phyloP scores from a whole-genome alignment of 2,329 filamentous ascomycete genomes.

The Pseudogymnoascus sp. region DNA sequence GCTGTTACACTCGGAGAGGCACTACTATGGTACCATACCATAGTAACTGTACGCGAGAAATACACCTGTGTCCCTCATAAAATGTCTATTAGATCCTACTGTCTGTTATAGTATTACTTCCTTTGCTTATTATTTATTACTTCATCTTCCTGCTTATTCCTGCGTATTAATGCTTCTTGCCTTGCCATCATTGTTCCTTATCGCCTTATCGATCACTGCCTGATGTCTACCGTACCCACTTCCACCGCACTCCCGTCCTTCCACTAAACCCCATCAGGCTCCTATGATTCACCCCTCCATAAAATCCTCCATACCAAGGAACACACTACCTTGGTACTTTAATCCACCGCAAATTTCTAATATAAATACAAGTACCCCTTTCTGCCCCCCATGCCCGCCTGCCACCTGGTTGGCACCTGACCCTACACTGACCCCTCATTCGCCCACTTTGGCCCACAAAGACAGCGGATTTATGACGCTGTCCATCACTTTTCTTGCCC shows the following conservation, averaged over 20 bases:
- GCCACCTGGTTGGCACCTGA: constrained; percentile 8
- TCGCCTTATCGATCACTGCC: neutral
- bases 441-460: neutral
- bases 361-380: neutral
- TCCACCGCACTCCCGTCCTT: neutral
- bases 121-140: neutral
- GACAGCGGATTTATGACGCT: neutral
- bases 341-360: neutral
- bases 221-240: constrained; percentile 6
- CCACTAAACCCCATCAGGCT: neutral
- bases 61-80: neutral
- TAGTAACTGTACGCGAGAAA: neutral
- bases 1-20: neutral
- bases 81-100: neutral
- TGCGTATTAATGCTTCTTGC: neutral
- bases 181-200: no score
- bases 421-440: constrained; percentile 3
- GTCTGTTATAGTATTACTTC: neutral
- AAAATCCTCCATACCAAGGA: neutral
- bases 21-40: neutral
- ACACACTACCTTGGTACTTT: neutral
- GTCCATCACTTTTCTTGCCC: neutral
- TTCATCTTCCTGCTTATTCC: neutral
- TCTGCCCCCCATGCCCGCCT: neutral
- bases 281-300: constrained; percentile 7